A percentile compares a stretch with the other conserved stretches of the same genome.
Conservation (phyloP, 352 stramenopile genomes). For the Saprolegnia parasitica region DNA sequence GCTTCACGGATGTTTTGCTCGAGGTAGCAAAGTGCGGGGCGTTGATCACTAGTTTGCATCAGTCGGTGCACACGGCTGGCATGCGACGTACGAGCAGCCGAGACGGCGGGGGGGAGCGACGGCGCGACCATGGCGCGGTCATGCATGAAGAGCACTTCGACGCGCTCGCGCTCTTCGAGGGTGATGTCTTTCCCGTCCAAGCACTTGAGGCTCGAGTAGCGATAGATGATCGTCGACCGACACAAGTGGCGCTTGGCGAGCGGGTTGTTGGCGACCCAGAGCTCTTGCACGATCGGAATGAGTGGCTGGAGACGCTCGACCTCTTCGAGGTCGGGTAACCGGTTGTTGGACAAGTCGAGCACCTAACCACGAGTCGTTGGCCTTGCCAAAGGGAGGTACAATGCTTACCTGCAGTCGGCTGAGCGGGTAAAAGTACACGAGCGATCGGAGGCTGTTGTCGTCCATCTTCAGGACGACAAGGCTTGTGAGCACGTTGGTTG, state of each 20-base stretch:
- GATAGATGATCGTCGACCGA: constrained; percentile 57
- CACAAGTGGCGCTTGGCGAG: constrained; percentile 81
- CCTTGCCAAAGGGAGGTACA: background rate
- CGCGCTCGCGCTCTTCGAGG: constrained; percentile 67
- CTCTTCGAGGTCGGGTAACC: constrained; percentile 70
- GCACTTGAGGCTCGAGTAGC: constrained; percentile 46
- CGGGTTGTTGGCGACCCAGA: constrained; percentile 66
- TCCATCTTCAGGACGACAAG: constrained; percentile 64
- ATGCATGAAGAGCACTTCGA: constrained; percentile 63
- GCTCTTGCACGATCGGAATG: constrained; percentile 51
- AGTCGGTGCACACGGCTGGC: background rate
- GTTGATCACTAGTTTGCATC: constrained; percentile 5
- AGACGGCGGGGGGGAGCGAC: constrained; percentile 17
- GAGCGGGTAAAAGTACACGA: constrained; percentile 65
- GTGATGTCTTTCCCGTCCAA: constrained; percentile 70
- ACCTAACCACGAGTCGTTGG: constrained; percentile 35
- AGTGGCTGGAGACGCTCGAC: constrained; percentile 58
- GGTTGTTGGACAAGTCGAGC: constrained; percentile 75
- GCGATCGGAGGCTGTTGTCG: constrained; percentile 69
- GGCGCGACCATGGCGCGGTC: constrained; percentile 36
- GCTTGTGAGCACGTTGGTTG: constrained; percentile 43
- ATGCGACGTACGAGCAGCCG: background rate
- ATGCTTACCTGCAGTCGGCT: constrained; percentile 54
- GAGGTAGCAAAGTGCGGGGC: background rate
- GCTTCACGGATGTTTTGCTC: constrained; percentile 29